Evolutionary conservation across 176 grass and related monocot genomes (phyloP).

Genomic region (Juncus inflexus): DNA sequence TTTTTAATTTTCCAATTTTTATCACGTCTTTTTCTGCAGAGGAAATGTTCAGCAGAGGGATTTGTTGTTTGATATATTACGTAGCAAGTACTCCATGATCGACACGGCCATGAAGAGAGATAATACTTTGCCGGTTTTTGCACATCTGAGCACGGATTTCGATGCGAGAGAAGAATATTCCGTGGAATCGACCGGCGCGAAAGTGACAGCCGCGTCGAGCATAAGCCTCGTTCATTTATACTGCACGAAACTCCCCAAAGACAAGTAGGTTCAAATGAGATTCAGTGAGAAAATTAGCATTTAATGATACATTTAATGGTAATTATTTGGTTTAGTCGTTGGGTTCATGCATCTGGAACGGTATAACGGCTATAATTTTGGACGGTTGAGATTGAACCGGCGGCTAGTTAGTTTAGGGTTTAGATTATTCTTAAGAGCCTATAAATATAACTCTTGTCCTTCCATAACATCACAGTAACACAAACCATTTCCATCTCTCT

Average conservation of each 20-base stretch:
- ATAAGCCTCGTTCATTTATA: slow-evolving; percentile 52
- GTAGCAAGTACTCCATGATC: slow-evolving; percentile 56
- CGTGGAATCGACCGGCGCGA: slow-evolving; percentile 65
- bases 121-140: slow-evolving; percentile 9
- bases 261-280: slow-evolving; percentile 45
- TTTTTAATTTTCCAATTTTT: background rate
- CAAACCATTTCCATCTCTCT: background rate
- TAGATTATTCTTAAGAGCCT: too few relatives aligned
- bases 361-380: too few relatives aligned
- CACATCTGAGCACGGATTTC: slow-evolving; percentile 22
- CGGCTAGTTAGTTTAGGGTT: too few relatives aligned
- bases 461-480: too few relatives aligned
- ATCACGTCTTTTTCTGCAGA: slow-evolving; percentile 35
- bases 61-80: slow-evolving; percentile 63
- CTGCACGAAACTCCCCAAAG: slow-evolving; percentile 65
- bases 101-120: slow-evolving; percentile 58
- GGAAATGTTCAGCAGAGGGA: slow-evolving; percentile 65
- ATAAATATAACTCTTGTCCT: too few relatives aligned
- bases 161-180: slow-evolving; percentile 57
- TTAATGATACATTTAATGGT: too few relatives aligned
- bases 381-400: too few relatives aligned
- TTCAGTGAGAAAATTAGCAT: too few relatives aligned
- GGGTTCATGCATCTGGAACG: too few relatives aligned
- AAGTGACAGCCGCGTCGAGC: slow-evolving; percentile 63
- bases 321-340: too few relatives aligned